Evolutionary conservation across 305 asterid species (phyloP), one percentile per base, ranked within the genome.

Genomic region (Fraxinus platypoda): DNA sequence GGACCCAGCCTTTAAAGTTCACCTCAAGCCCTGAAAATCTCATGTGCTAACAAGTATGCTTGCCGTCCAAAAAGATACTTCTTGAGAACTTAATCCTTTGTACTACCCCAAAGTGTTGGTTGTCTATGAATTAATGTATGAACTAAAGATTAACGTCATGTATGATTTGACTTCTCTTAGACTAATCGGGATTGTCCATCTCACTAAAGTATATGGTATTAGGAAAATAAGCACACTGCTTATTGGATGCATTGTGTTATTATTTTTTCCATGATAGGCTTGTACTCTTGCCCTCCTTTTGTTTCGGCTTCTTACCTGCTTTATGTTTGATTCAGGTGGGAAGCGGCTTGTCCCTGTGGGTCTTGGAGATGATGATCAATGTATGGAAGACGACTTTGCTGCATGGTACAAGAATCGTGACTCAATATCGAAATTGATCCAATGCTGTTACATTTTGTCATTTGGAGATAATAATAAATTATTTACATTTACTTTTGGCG

Each of bases 301-400:
- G 46, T 82, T 78, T 46, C 64, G 59, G 59, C 70, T 80, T 83
- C 82, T 86, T 37, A 86, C 82, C 78, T 81, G 77, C 83, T 74
- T 8, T 37, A n/a, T 80, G 28, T 72, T 54, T n/a, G 46, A 81
- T 41, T 79, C 89, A 96, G 99, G 99, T 26, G 99, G 91, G 52
- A 88, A 93, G 81, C 89, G 88, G 73, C 90, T 97, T 81, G 90
- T 92, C 70, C 91, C 93, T 5, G 91, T 97, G 87, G 99, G 99
- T 83, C 93, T 97, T 83, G 99, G 99, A 46, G 99, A 96, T 82
- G 99, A 96, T 75, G 99, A 96, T 83, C 98, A 94, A 76, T 93
- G 98, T 91, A 97, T 97, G 84, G 98, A 97, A 92, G 99, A 97
- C 84, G 99, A 97, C 90, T 93, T 94, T 83, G 1, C 96, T 81